Percentiles rank a stretch among this genome's conserved stretches.
Evolutionary conservation across 177 flowering plant species (phyloP).

Genomic region (Tripterygium wilfordii): DNA sequence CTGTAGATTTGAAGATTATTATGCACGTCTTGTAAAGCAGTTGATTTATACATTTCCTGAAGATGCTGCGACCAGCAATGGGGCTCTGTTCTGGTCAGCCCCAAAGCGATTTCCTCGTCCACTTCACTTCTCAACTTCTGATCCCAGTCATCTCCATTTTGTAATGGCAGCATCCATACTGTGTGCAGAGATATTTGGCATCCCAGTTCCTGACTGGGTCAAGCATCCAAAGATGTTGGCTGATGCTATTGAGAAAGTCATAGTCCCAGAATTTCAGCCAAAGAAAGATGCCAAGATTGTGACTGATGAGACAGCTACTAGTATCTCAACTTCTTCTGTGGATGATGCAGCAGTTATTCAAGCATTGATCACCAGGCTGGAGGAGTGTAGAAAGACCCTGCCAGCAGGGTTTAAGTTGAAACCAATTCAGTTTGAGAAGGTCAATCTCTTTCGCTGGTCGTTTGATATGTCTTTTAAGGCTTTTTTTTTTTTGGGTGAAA

Average conservation of each 20-base stretch:
- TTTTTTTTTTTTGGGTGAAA: background rate
- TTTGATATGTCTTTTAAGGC: background rate
- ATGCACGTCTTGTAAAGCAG: slow-evolving; percentile 39
- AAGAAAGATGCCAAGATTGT: slow-evolving; percentile 61
- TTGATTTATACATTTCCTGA: slow-evolving; percentile 45
- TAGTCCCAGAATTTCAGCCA: slow-evolving; percentile 77
- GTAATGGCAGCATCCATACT: slow-evolving; percentile 66
- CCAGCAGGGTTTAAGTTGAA: slow-evolving; percentile 68
- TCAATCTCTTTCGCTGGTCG: slow-evolving; percentile 15
- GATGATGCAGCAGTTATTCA: slow-evolving; percentile 77
- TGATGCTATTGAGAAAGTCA: slow-evolving; percentile 51
- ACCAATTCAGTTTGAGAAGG: slow-evolving; percentile 92
- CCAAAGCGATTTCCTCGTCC: slow-evolving; percentile 81
- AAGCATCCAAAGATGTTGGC: slow-evolving; percentile 42
- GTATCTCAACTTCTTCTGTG: slow-evolving; percentile 44
- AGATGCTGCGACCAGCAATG: slow-evolving; percentile 43
- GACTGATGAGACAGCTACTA: slow-evolving; percentile 82
- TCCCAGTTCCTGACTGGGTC: slow-evolving; percentile 69
- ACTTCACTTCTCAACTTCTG: slow-evolving; percentile 49
- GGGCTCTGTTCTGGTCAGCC: slow-evolving; percentile 45
- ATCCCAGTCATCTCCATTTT: slow-evolving; percentile 57
- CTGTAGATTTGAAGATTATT: slow-evolving; percentile 47
- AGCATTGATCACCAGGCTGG: slow-evolving; percentile 50
- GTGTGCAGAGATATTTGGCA: slow-evolving; percentile 78
- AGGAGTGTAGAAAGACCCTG: slow-evolving; percentile 35